Conservation (phyloP, 257 asterid genomes). For the Forsythia suspensa region DNA sequence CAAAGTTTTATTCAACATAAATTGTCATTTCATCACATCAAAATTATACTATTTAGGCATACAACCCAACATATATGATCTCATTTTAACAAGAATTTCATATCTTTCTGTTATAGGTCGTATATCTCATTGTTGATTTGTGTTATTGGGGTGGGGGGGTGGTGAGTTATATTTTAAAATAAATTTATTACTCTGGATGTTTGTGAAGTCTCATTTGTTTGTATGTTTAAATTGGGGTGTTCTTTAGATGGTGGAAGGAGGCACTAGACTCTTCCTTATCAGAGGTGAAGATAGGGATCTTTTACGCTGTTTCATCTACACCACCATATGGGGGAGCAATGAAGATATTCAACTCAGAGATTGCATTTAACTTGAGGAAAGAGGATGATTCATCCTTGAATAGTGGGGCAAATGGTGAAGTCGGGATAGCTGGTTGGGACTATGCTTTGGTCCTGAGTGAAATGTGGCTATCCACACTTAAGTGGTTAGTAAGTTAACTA, state of each 20-base stretch:
- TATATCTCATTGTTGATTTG: no score
- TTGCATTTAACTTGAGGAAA: slow-evolving; percentile 72
- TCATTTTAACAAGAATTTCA: no score
- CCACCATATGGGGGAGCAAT: slow-evolving; percentile 81
- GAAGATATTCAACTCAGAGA: slow-evolving; percentile 82
- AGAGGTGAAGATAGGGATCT: slow-evolving; percentile 56
- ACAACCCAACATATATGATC: no score
- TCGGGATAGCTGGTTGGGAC: slow-evolving; percentile 41
- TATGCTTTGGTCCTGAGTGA: no score
- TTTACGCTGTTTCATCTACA: slow-evolving; percentile 62
- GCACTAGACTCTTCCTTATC: slow-evolving; percentile 61
- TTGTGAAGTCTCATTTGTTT: background rate
- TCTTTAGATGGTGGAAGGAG: slow-evolving; percentile 54
- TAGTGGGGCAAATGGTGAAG: slow-evolving; percentile 63
- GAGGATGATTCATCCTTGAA: no score
- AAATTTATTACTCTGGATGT: slow-evolving; percentile 1
- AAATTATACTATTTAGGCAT: no score
- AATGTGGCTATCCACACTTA: no score
- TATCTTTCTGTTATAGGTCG: no score
- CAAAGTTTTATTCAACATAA: no score
- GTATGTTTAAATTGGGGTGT: slow-evolving; percentile 30
- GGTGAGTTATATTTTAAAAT: slow-evolving; percentile 15
- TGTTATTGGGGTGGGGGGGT: no score
- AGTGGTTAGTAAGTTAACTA: no score
- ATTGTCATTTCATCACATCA: no score